Evolutionary conservation across 371 early-diverging fungal species (phyloP), one percentile per base, ranked within the genome.

Genomic region (Mucor irregularis): DNA sequence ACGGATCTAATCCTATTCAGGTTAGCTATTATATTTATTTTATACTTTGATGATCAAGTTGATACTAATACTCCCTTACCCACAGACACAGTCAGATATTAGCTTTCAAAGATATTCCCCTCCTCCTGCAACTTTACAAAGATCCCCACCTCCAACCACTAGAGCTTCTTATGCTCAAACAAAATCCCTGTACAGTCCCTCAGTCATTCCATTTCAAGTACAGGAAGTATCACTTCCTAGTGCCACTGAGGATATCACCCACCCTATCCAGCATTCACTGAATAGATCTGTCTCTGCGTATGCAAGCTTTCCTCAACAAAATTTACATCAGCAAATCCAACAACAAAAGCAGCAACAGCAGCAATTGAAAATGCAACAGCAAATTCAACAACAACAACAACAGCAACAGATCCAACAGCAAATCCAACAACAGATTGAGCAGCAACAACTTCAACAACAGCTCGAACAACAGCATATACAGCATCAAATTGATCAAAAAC

Each of bases 211-310:
- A n/a, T 24, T 26, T 2, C 55, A 46, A 21, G 42, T 38, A 17
- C 30, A 56, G 16, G 44, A 51, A 16, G 56, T n/a, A n/a, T n/a
- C n/a, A n/a, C n/a, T n/a, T n/a, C n/a, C n/a, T n/a, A n/a, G n/a
- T n/a, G n/a, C n/a, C n/a, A n/a, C n/a, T n/a, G n/a, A n/a, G n/a
- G n/a, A n/a, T n/a, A n/a, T 11, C 35, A 5, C 6, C 33, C 30
- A 31, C 5, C 13, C 13, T 30, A 25, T 3, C n/a, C 16, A 31
- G 33, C 10, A 17, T 40, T 25, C 51, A 40, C 8, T 59, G 5
- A 59, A 59, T n/a, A 21, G 59, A 2, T 59, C 59, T 1, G 47
- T 52, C 11, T 59, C 59, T 9, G 52, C 53, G 4, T 59, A 59
- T 47, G 47, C 59, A 22, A 45, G 45, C 17, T 52, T 52, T 19